Evolutionary conservation across 106 monocot genomes (phyloP).

Genomic region (Hemerocallis citrina): DNA sequence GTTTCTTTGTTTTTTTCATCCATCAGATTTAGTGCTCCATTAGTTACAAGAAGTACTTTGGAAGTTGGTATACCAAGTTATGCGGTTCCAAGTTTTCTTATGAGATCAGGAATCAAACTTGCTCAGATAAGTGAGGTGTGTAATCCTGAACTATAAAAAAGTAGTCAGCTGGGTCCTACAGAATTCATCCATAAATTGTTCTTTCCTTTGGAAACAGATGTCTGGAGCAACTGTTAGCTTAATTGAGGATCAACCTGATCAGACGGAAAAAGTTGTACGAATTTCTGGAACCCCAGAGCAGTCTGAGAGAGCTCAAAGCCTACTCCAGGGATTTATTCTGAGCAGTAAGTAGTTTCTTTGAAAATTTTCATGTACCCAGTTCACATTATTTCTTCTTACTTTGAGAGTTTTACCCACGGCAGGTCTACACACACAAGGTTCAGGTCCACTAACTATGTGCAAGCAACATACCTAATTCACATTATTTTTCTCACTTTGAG

Average conservation of each 20-base stretch:
- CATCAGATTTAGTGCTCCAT: constrained; percentile 45
- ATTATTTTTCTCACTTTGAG: too few relatives aligned
- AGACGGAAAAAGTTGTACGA: constrained; percentile 55
- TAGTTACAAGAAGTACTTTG: constrained; percentile 61
- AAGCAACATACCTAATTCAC: too few relatives aligned
- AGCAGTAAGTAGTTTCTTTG: too few relatives aligned
- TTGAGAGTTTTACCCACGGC: too few relatives aligned
- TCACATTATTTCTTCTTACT: too few relatives aligned
- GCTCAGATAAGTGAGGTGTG: constrained; percentile 78
- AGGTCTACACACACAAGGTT: too few relatives aligned
- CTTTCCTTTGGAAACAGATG: constrained; percentile 46
- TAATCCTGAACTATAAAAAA: not conserved
- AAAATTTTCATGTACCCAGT: too few relatives aligned
- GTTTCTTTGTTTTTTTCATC: too few relatives aligned
- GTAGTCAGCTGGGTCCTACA: not conserved
- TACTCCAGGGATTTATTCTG: constrained; percentile 93
- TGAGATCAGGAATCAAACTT: constrained; percentile 88
- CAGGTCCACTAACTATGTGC: too few relatives aligned
- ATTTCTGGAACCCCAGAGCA: constrained; percentile 96
- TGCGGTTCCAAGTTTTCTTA: constrained; percentile 67
- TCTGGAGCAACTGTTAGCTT: constrained; percentile 80
- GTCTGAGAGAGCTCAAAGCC: constrained; percentile 84
- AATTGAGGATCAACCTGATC: constrained; percentile 57
- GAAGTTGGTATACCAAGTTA: constrained; percentile 76
- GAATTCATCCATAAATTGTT: not conserved